These are phyloP conservation scores for Hordeum pubiflorum DNA, from an alignment of 202 grass and related monocot species.

Conservation along the genomic window DNA sequence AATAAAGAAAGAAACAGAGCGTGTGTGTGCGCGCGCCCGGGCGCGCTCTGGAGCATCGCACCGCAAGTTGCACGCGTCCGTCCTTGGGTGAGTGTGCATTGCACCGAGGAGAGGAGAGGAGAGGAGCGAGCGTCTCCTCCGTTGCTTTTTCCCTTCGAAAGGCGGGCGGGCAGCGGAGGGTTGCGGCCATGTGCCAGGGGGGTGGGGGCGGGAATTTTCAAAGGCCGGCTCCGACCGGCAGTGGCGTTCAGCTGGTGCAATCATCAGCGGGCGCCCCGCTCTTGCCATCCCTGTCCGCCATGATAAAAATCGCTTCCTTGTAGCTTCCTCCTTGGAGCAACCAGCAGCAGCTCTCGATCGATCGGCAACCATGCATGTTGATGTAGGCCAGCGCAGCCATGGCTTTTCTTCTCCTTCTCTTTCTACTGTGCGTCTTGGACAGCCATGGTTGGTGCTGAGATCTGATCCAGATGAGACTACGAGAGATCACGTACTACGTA, in stretches of 20 bases:
- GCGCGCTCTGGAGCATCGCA: not conserved
- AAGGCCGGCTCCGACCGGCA: not conserved
- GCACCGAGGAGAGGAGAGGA: slow-evolving; percentile 20
- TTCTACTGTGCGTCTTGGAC: not conserved
- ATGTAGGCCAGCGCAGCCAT: not conserved
- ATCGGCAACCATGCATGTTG: not conserved
- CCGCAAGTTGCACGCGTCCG: not conserved
- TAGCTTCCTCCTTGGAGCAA: slow-evolving; percentile 7
- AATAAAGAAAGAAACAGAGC: not conserved
- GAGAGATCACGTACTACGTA: not conserved
- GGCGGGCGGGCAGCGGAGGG: not conserved
- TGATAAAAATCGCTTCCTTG: slow-evolving; percentile 17
- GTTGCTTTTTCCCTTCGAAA: slow-evolving; percentile 14
- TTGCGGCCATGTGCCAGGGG: slow-evolving; percentile 37
- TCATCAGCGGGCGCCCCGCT: not conserved
- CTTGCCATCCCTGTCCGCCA: not conserved
- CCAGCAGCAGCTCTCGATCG: not conserved
- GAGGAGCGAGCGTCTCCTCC: not conserved
- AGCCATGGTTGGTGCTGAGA: not conserved
- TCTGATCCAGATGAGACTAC: not conserved
- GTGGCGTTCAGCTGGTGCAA: slow-evolving; percentile 19
- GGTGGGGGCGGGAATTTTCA: slow-evolving; percentile 5
- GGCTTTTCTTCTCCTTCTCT: not conserved
- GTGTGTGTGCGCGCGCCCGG: no score
- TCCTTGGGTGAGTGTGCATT: slow-evolving; percentile 6